Base-by-base conservation (phyloP, 192 early-diverging fungal species). In the Helicostylum pulchrum region DNA sequence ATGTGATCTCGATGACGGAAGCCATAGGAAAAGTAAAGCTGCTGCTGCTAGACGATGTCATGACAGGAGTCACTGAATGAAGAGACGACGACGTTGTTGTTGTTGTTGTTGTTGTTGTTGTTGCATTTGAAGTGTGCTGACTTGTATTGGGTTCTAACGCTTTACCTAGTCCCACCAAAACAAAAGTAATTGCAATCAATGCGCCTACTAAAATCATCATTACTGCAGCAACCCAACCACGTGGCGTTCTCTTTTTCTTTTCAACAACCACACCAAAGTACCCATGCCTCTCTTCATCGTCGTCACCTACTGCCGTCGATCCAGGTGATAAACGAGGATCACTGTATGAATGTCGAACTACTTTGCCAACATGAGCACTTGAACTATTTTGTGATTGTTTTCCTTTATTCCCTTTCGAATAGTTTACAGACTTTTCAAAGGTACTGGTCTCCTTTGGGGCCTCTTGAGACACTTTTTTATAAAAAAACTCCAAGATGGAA, bases 261-360 rank as follows among this genome's bases (percentile, higher is more conserved):
- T 56, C 34, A n/a, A 19, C 31, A 10, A 56, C 17, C 10, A 56
- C 17, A 36, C 31, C 34, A 39, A 56, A 56, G 19, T 56, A 56
- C 10, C 32, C 34, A 32, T 19, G 54, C n/a, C 31, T 39, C 19
- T 56, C 19, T 48, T 48, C 54, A 36, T 56, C 54, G 19, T 56
- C 54, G 14, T 56, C 54, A 4, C 54, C 54, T 17, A 56, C 54
- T 2, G 54, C 54, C 17, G 54, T 56, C 0, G 54, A 56, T 8
- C 54, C 54, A 36, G 54, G 54, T 39, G 54, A 56, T 10, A 56
- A 56, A 56, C 8, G 54, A 36, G 54, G 54, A 34, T 56, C 54
- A 19, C 54, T 56, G 31, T 56, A 56, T 31, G 54, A 56, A 56
- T 56, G 32, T 34, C 54, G 14, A 36, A 56, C 54, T 9, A 56